Evolutionary conservation across 2,329 filamentous ascomycete species (phyloP), one percentile per base, ranked within the genome.

Genomic region (Microdochium nivale): DNA sequence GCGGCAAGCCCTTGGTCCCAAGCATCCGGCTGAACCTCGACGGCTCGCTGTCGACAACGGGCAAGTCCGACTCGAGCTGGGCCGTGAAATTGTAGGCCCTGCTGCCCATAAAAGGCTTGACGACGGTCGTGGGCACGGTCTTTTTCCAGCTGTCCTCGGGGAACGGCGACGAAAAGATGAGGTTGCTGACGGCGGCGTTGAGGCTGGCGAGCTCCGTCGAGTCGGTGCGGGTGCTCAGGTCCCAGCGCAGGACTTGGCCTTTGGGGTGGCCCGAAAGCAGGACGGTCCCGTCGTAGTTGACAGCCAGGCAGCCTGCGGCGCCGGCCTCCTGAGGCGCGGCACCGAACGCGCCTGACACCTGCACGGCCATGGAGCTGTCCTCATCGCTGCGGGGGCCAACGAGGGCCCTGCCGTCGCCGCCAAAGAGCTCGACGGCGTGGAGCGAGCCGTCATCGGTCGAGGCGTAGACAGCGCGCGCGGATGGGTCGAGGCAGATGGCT

Each of bases 241-340:
- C 88, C 92, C 92, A 97, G 51, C 79, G 77, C 30, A 89, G 72
- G 40, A 96, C 78, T 61, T 87, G 88, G 49, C 92, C 92, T 59
- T 80, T 87, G 19, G 80, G 73, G 62, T 97, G 91, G 5, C 91
- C 91, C 2, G 90, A 90, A 25, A 96, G 68, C 23, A 96, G 72
- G 8, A 77, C 80, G 44, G 86, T 90, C 25, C 89, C 88, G 65
- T 96, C 92, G 67, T 94, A 91, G 62, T 82, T 91, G 50, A 95
- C 69, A 21, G 80, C 79, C 52, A 96, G 65, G 60, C 86, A 88
- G 24, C 83, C 78, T 3, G 80, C 80, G 13, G 80, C 75, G 13
- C 88, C 88, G 21, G 79, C 77, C 50, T 89, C 83, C 33, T 84
- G 81, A 19, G 14, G 16, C 7, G 79, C 75, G 53, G 80, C 69